phyloP scores from a whole-genome alignment of 2,329 filamentous ascomycete genomes.

The Cladosporium phlei region DNA sequence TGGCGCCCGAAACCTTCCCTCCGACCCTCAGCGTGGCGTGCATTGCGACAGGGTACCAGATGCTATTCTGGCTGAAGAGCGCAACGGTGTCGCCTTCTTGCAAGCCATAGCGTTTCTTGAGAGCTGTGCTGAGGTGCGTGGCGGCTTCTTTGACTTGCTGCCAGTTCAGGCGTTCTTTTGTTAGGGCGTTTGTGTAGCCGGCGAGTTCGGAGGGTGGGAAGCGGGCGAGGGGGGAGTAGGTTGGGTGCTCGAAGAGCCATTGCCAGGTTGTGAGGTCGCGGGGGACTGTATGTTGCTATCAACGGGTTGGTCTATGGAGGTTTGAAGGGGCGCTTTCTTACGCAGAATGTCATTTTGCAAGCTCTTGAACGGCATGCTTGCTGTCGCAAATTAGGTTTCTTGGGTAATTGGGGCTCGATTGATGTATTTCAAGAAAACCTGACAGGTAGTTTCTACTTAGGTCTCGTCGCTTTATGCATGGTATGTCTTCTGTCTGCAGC shows the following conservation, averaged over 20 bases:
- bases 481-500: too few species aligned
- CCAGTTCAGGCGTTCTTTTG: conserved; percentile 55
- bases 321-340: conserved; percentile 2
- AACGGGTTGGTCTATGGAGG: background rate
- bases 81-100: conserved; percentile 53
- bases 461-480: too few species aligned
- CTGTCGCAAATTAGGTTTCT: too few species aligned
- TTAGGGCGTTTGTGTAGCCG: conserved; percentile 56
- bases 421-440: too few species aligned
- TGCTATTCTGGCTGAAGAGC: conserved; percentile 60
- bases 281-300: conserved; percentile 41
- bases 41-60: conserved; percentile 64
- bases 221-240: conserved; percentile 46
- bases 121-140: conserved; percentile 56
- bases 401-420: too few species aligned
- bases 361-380: conserved; percentile 23
- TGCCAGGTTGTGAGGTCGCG: conserved; percentile 54
- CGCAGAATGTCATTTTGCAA: conserved; percentile 21
- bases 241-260: conserved; percentile 55
- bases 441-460: too few species aligned
- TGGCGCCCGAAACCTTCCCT: conserved; percentile 58
- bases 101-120: conserved; percentile 54
- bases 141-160: conserved; percentile 54
- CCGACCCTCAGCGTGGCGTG: conserved; percentile 51
- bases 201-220: conserved; percentile 38